Percentiles rank a stretch among this genome's conserved stretches.
phyloP scores from a whole-genome alignment of 73 alveolate genomes.

The Tetrahymena malaccensis region DNA sequence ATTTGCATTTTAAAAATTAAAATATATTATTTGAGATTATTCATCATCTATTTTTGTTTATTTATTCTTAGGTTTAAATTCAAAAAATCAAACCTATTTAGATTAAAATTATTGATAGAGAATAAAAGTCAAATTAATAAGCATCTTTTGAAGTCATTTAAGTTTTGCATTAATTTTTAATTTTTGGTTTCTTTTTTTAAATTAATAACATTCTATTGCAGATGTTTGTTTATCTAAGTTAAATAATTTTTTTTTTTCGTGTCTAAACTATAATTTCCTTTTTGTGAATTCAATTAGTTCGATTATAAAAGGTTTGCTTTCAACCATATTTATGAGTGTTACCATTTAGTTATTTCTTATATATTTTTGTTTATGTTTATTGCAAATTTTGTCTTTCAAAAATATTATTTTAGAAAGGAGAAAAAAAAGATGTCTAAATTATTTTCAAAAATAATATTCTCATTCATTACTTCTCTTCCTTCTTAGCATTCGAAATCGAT shows the following conservation, averaged over 20 bases:
- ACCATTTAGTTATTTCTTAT: background rate
- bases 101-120: background rate
- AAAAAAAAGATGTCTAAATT: background rate
- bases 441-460: background rate
- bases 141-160: background rate
- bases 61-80: background rate
- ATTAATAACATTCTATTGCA: background rate
- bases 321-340: background rate
- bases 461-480: slow-evolving; percentile 59
- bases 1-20: too few relatives aligned
- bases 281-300: background rate
- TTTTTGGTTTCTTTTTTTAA: background rate
- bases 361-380: background rate
- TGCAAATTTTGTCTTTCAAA: background rate
- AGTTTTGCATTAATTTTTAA: background rate
- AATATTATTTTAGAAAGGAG: background rate
- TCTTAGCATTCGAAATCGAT: slow-evolving; percentile 92
- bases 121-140: background rate
- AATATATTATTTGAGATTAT: too few relatives aligned
- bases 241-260: too few relatives aligned
- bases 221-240: background rate
- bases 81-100: background rate
- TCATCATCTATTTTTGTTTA: too few relatives aligned
- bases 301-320: background rate
- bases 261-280: too few relatives aligned